Evolutionary conservation across 768 basidiomycete genomes (phyloP).

Genomic region (Lactarius hatsudake): DNA sequence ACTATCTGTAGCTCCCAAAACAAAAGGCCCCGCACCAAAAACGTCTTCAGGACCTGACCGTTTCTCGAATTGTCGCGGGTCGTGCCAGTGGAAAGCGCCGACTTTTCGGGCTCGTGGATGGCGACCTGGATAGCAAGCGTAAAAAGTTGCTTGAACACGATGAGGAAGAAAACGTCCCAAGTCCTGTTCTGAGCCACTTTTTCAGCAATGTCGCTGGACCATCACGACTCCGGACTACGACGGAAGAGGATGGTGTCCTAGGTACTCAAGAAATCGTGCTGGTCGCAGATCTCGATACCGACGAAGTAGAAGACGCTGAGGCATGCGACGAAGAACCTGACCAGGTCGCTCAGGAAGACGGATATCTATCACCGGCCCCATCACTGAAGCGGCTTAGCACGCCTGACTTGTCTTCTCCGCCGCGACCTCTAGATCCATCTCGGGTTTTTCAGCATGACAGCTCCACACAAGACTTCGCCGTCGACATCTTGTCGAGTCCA

Average conservation of each 20-base stretch:
- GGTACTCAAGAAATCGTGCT: constrained; percentile 34
- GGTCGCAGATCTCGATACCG: constrained; percentile 39
- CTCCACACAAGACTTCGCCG: constrained; percentile 44
- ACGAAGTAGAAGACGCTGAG: constrained; percentile 42
- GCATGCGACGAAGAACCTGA: constrained; percentile 37
- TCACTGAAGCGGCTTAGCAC: constrained; percentile 50
- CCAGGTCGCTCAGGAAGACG: constrained; percentile 69
- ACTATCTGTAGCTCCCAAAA: constrained; percentile 20
- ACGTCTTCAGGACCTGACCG: constrained; percentile 13
- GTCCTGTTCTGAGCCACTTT: constrained; percentile 26
- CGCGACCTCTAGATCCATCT: constrained; percentile 34
- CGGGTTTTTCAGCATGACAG: constrained; percentile 20
- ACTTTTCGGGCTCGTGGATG: constrained; percentile 66
- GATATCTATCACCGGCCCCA: constrained; percentile 72
- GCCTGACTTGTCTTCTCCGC: constrained; percentile 65
- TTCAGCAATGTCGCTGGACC: constrained; percentile 20
- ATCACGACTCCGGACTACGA: constrained; percentile 1
- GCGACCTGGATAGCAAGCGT: constrained; percentile 53
- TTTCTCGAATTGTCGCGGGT: constrained; percentile 38
- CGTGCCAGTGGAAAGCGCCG: constrained; percentile 75
- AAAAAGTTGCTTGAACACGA: constrained; percentile 39
- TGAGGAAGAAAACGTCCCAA: constrained; percentile 42
- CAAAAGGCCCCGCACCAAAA: constrained; percentile 16
- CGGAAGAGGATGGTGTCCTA: constrained; percentile 31
- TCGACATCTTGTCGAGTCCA: constrained; percentile 54